Conservation (phyloP, 2,329 filamentous ascomycete genomes). For the Bipolaris oryzae region DNA sequence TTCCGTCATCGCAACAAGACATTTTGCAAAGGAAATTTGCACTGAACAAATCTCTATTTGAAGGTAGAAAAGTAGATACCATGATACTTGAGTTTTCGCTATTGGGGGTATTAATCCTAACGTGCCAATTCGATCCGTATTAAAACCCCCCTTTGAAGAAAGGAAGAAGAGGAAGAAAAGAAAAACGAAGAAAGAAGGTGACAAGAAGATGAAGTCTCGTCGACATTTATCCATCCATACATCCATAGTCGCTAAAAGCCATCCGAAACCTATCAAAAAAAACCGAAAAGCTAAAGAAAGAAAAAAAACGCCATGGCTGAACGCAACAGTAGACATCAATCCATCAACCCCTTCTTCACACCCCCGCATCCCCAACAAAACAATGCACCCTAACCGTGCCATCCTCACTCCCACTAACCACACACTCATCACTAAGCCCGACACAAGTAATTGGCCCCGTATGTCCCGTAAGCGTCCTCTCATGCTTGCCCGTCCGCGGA, state of each 20-base stretch:
- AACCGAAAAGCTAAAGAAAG: background rate
- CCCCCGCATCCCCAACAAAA: constrained; percentile 25
- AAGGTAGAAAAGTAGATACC: background rate
- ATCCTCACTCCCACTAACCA: constrained; percentile 93
- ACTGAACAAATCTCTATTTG: too few relatives aligned
- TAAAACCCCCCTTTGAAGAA: background rate
- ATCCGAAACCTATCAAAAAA: too few relatives aligned
- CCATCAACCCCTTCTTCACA: too few relatives aligned
- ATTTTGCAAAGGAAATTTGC: too few relatives aligned
- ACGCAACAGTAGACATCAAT: too few relatives aligned
- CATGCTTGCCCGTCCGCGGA: constrained; percentile 85
- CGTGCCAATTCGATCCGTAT: background rate
- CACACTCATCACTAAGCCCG: constrained; percentile 83
- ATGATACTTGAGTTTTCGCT: background rate
- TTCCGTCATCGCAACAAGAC: too few relatives aligned
- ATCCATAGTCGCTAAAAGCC: background rate
- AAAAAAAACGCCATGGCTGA: background rate
- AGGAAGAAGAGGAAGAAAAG: background rate
- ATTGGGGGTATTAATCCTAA: background rate
- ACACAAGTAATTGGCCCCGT: constrained; percentile 91
- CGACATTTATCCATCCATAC: background rate
- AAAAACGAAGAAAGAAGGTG: background rate
- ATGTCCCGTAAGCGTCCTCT: constrained; percentile 90
- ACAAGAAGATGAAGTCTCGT: background rate
- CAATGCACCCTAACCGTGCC: constrained; percentile 77